Evolutionary conservation across 2,329 filamentous ascomycete genomes (phyloP), one percentile per base, ranked within the genome.

Genomic region (Alternaria solani): DNA sequence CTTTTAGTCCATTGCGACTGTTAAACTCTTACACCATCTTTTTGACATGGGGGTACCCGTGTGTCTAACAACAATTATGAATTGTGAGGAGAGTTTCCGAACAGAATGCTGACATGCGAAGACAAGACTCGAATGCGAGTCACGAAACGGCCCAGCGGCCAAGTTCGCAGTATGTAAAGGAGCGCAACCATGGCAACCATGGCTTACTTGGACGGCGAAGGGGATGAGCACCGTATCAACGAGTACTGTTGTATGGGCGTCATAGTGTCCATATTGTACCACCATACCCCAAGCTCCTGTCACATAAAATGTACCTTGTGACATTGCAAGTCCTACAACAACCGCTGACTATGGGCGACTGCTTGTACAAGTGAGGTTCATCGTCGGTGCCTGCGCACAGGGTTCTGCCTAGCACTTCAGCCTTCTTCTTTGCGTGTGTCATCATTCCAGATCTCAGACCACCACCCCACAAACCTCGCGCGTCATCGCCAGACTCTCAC

Each of bases 381-480:
- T 26, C 20, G 11, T 26, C 8, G 23, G n/a, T 38, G 32, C 20
- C 12, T 49, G 16, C 46, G 20, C 32, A 18, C 20, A 7, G 8
- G 20, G 20, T 48, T n/a, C 30, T 48, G 30, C 46, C 48, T 51
- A n/a, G 34, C 16, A 38, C 20, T n/a, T 7, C 30, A 48, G 49
- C 49, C 36, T 55, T 44, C 26, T 56, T 36, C 28, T 30, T 30
- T 30, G 28, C 32, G 14, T 38, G 20, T 51, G 57, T 59, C 51
- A 55, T 59, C 30, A 32, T 49, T 43, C 25, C 38, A 16, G 32
- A 23, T 23, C n/a, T 34, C 38, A 48, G 44, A 52, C 57, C 51
- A 41, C 51, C 44, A 32, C 20, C 14, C 6, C 25, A 44, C 18
- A 30, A 30, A 30, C 16, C 18, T 51, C 34, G 48, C 46, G 41